Base-by-base conservation (phyloP, 768 basidiomycete genomes). In the Serendipita sp. region DNA sequence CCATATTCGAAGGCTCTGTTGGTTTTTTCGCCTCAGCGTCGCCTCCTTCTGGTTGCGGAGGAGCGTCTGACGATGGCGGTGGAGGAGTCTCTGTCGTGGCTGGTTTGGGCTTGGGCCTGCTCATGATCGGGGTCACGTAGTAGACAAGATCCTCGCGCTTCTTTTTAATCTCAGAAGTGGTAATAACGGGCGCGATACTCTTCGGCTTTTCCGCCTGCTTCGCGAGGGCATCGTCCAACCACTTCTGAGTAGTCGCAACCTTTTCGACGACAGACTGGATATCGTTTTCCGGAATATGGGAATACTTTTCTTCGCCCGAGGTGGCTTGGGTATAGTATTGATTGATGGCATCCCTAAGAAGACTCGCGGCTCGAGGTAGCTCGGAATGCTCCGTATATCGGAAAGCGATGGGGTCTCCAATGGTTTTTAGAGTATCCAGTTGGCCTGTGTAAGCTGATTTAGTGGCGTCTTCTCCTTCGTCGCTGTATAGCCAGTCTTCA, bases 401-500 rank as follows among this genome's bases (percentile, higher is more conserved):
- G 74, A 83, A 79, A 65, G 83, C 78, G 77, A 98, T 84, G 54
- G 89, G 89, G 78, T 92, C 90, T 34, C 93, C 93, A 68, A 93
- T 79, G 51, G 76, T 81, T 75, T 94, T 91, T 74, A 96, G 85
- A 2, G 79, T 77, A 68, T 93, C 89, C 66, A 97, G 83, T 64
- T 87, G 85, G 38, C 79, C 68, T 69, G 91, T 85, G 76, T 99
- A 98, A n/a, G 87, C 89, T 0, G 91, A 95, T 76, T 98, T 99
- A 72, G 82, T 83, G 44, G 95, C 90, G 66, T 97, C 93, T 76
- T 97, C 95, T 69, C 94, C 83, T 70, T 97, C 96, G 67, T 97
- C 94, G 44, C 85, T 83, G 84, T 98, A 98, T 35, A 99, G 81
- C 95, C 95, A 99, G 72, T 95, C 90, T 74, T 98, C 94, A 3